A percentile compares a stretch with the other conserved stretches of the same genome.
These are phyloP conservation scores for Colletotrichum liriopes DNA, from an alignment of 2,329 filamentous ascomycete species.

Conservation along the genomic window DNA sequence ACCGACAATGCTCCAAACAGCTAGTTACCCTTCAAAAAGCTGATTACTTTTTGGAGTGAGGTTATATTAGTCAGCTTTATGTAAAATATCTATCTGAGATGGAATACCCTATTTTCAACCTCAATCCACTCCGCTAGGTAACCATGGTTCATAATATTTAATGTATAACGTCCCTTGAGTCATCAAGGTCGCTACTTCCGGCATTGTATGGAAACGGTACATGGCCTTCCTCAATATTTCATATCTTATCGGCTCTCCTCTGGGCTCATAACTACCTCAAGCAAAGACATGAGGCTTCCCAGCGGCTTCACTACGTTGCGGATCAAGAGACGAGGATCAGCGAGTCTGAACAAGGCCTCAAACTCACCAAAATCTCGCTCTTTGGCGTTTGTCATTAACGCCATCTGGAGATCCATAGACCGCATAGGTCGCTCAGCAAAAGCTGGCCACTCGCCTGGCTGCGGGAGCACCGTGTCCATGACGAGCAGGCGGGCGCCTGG, in stretches of 20 bases:
- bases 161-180: too few relatives aligned
- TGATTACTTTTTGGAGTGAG: too few relatives aligned
- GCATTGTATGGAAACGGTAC: too few relatives aligned
- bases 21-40: too few relatives aligned
- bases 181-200: too few relatives aligned
- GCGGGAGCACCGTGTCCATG: slow-evolving; percentile 2
- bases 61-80: too few relatives aligned
- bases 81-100: too few relatives aligned
- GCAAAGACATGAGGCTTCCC: background rate
- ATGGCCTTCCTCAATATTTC: too few relatives aligned
- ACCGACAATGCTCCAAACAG: too few relatives aligned
- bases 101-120: too few relatives aligned
- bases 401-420: slow-evolving; percentile 4
- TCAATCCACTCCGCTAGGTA: too few relatives aligned
- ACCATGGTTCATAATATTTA: too few relatives aligned
- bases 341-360: background rate
- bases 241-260: background rate
- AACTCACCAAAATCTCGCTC: slow-evolving; percentile 1
- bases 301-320: background rate
- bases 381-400: slow-evolving; percentile 1
- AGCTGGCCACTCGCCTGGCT: background rate
- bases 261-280: background rate
- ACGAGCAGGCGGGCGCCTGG: background rate
- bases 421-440: background rate
- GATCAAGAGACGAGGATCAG: background rate